phyloP scores from a whole-genome alignment of 352 stramenopile genomes.

The Globisporangium heterothallicum region DNA sequence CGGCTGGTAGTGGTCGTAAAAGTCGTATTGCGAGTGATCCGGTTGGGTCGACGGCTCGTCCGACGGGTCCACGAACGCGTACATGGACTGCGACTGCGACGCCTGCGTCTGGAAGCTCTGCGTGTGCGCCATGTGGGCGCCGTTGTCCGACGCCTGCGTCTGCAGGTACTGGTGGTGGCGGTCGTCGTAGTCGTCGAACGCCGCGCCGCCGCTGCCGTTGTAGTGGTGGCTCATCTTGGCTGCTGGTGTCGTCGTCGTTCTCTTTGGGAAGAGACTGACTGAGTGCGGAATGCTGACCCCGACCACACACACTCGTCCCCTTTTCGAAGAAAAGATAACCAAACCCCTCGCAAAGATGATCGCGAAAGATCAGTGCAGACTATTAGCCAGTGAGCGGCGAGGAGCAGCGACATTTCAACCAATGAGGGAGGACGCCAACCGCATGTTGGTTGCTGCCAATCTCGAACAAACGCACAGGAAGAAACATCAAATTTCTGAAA shows the following conservation, averaged over 20 bases:
- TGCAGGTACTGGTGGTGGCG: conserved; percentile 36
- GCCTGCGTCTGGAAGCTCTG: conserved; percentile 44
- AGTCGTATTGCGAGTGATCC: conserved; percentile 31
- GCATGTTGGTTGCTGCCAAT: no score
- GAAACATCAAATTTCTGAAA: no score
- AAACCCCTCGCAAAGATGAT: conserved; percentile 1
- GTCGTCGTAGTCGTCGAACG: conserved; percentile 44
- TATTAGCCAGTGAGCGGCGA: conserved; percentile 4
- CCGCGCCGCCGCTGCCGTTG: background rate
- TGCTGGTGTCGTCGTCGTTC: background rate
- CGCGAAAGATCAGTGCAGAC: background rate
- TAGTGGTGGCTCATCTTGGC: conserved; percentile 13
- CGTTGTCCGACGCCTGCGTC: conserved; percentile 31
- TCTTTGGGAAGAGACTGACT: conserved; percentile 3
- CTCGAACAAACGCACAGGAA: no score
- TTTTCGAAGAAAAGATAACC: background rate
- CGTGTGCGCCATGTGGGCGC: no score
- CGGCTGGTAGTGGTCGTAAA: conserved; percentile 64
- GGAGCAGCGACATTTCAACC: background rate
- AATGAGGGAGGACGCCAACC: conserved; percentile 5
- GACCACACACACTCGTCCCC: conserved; percentile 2
- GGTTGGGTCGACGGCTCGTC: conserved; percentile 31
- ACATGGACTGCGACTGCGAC: conserved; percentile 41
- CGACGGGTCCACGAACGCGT: conserved; percentile 64
- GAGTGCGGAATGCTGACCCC: background rate